These are phyloP conservation scores for Salix udensis DNA, from an alignment of 345 rosid genomes.

Conservation along the genomic window DNA sequence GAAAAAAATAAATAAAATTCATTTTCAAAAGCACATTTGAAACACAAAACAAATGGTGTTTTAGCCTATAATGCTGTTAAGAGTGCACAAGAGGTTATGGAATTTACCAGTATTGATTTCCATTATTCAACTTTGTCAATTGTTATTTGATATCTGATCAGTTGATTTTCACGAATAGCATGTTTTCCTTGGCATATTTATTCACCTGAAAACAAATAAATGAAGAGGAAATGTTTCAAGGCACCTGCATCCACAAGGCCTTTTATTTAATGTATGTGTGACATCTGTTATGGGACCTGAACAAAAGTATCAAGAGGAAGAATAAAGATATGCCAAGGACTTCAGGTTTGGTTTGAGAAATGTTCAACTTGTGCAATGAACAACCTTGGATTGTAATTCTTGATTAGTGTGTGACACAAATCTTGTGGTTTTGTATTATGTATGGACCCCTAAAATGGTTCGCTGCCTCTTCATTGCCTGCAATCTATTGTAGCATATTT, in stretches of 20 bases:
- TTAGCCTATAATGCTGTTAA: conserved; percentile 16
- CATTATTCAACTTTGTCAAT: conserved; percentile 33
- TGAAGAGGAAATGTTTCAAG: neutral
- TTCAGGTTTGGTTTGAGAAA: neutral
- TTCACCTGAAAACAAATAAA: neutral
- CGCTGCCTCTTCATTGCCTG: neutral
- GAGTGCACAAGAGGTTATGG: conserved; percentile 11
- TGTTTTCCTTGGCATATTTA: neutral
- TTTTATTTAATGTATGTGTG: neutral
- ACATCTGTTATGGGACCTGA: neutral
- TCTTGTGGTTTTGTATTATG: neutral
- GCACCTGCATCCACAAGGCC: neutral
- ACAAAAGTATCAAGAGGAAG: neutral
- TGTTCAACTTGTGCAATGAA: neutral
- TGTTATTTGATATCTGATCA: conserved; percentile 11
- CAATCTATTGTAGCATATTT: neutral
- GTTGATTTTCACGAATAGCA: conserved; percentile 26
- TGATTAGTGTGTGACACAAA: neutral
- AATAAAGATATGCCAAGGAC: neutral
- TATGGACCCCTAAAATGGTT: neutral
- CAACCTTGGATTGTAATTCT: neutral
- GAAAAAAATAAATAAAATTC: no score
- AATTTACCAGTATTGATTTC: conserved; percentile 17
- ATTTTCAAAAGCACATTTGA: no score
- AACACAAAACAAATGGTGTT: no score